Percentiles rank a stretch among this genome's conserved stretches.
phyloP scores from a whole-genome alignment of 1,284 basidiomycete genomes.

The Singerocomus inundabilis region DNA sequence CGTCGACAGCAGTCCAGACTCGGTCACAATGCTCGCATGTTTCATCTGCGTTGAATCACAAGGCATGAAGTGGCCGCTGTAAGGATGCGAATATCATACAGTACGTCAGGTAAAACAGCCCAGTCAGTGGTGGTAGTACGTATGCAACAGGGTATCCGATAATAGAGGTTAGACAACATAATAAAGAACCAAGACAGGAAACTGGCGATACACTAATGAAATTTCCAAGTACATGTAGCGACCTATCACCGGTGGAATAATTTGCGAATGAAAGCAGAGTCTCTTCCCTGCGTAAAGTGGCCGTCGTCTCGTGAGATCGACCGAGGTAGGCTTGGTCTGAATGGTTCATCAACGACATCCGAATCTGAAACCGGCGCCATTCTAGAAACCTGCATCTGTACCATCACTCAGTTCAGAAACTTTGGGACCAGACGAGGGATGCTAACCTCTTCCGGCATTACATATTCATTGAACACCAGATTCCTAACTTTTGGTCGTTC shows the following conservation, averaged over 20 bases:
- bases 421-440: background rate
- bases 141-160: constrained; percentile 40
- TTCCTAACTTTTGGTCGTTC: constrained; percentile 51
- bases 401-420: constrained; percentile 5
- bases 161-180: constrained; percentile 28
- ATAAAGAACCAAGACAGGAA: constrained; percentile 30
- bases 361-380: constrained; percentile 48
- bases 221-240: constrained; percentile 23
- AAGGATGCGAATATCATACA: constrained; percentile 27
- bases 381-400: constrained; percentile 58
- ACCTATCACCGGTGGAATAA: constrained; percentile 32
- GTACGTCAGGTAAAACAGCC: constrained; percentile 25
- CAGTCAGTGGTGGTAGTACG: constrained; percentile 36
- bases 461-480: constrained; percentile 47
- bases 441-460: constrained; percentile 67
- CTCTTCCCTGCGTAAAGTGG: constrained; percentile 33
- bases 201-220: constrained; percentile 30
- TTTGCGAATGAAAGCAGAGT: constrained; percentile 35
- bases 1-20: constrained; percentile 3
- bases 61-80: background rate
- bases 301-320: constrained; percentile 33
- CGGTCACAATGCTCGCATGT: too few species aligned
- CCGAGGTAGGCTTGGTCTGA: constrained; percentile 33
- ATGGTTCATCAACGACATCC: constrained; percentile 42
- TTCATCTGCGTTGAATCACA: too few species aligned